Base-by-base conservation (phyloP, 2,329 filamentous ascomycete genomes). In the Aspergillus transmontanensis region DNA sequence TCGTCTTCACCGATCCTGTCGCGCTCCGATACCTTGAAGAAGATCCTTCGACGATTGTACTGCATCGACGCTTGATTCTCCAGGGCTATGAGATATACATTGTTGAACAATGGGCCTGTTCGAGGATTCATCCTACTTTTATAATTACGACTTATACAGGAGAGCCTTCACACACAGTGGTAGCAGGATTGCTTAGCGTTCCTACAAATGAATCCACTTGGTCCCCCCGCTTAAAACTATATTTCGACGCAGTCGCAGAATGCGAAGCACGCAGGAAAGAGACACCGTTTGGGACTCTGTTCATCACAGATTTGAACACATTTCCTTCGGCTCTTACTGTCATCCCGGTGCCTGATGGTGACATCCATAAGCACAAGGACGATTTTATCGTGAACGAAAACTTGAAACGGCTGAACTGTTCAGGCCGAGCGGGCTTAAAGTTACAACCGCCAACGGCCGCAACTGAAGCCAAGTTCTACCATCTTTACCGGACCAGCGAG, bases 41-140 rank as follows among this genome's bases (percentile, higher is more conserved):
- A 74, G 95, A 98, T 68, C 83, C 88, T 1, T 87, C 86, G 6
- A 93, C 93, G 4, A 84, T 83, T 3, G 88, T 97, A 9, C 83
- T 97, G 67, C 87, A 94, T 69, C 89, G 90, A 59, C 87, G 88
- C 60, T 84, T 85, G 57, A 82, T 86, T 57, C 84, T 99, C 6
- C 81, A 86, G 64, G 94, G 94, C 68, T 98, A 97, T 79, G 94
- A 98, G 77, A 84, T 94, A 65, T 98, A 98, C 78, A 81, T 98
- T 19, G 93, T 98, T 68, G 95, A 98, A 77, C 95, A 99, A 83
- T 99, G 95, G 95, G 93, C 93, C 6, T 97, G 94, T 78, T 97
- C 94, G 14, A 88, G 95, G 58, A 86, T 89, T 61, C 93, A 96
- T 66, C 94, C 94, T 0, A 97, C 94, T 19, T 91, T 96, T 67